Evolutionary conservation across 1,284 basidiomycete genomes (phyloP).

Genomic region (Microbotryum saponariae): DNA sequence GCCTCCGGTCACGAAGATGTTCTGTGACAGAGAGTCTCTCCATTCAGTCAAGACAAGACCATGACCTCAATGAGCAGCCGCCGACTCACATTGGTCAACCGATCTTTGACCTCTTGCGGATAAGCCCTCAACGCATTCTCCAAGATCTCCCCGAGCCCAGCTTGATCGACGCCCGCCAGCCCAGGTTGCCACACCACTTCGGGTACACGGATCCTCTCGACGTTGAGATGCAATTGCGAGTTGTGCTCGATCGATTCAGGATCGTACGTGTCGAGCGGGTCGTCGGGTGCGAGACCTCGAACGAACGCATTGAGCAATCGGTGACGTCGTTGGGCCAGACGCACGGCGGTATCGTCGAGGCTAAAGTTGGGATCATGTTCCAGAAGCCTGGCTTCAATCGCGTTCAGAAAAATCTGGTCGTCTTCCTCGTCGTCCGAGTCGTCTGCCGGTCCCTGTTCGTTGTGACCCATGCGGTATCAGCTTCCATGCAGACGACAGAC

Average conservation of each 20-base stretch:
- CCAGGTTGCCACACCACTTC: slow-evolving; percentile 88
- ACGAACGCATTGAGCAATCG: slow-evolving; percentile 76
- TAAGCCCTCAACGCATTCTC: slow-evolving; percentile 81
- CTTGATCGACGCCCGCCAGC: slow-evolving; percentile 91
- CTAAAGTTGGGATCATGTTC: slow-evolving; percentile 77
- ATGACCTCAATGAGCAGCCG: background rate
- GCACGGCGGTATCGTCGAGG: slow-evolving; percentile 69
- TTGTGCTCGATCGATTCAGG: slow-evolving; percentile 51
- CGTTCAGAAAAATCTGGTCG: slow-evolving; percentile 62
- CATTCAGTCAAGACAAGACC: slow-evolving; percentile 38
- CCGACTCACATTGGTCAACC: slow-evolving; percentile 50
- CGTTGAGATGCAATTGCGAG: slow-evolving; percentile 77
- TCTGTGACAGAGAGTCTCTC: slow-evolving; percentile 48
- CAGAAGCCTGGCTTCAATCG: slow-evolving; percentile 74
- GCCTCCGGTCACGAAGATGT: slow-evolving; percentile 83
- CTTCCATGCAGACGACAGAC: slow-evolving; percentile 41
- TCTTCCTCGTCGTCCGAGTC: slow-evolving; percentile 96
- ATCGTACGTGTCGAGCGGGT: slow-evolving; percentile 50
- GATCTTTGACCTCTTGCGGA: slow-evolving; percentile 55
- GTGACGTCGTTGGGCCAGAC: slow-evolving; percentile 65
- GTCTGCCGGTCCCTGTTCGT: slow-evolving; percentile 46
- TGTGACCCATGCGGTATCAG: slow-evolving; percentile 47
- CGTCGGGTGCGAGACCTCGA: slow-evolving; percentile 52
- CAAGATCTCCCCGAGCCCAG: slow-evolving; percentile 83
- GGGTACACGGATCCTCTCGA: slow-evolving; percentile 87